Base-by-base conservation (phyloP, 164 flowering plant genomes). In the Buxus sempervirens region DNA sequence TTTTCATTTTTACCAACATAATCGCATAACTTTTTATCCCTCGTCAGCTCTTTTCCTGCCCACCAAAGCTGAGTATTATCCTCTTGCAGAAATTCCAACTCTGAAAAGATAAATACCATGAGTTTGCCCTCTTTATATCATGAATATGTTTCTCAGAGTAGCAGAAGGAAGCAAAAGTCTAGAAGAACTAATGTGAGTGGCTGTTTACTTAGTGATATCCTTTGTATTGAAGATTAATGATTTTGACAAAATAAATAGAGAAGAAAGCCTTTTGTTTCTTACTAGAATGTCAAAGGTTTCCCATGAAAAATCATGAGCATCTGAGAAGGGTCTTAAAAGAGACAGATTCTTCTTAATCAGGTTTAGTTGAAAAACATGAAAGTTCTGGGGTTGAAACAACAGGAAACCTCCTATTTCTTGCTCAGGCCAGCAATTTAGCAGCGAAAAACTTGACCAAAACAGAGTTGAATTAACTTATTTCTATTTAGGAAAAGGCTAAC, bases 1-100 rank as follows among this genome's bases (percentile, higher is more conserved):
- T 74, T 75, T 48, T 74, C 78, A 66, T 75, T 80, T 59, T 42
- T 64, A 57, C 78, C 81, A 60, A 72, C 62, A 64, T 72, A 75
- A 64, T 75, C 78, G 66, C 70, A 70, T 21, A 70, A 58, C 9
- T 27, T 22, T 63, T 69, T 75, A 18, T 36, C 65, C 61, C 67
- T 75, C 53, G 18, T 1, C 42, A 68, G 77, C 36, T 72, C 75
- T 64, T 74, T 80, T 22, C 77, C 80, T 14, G 78, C 78, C 78
- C 76, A 75, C 63, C 63, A 66, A 51, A 80, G 70, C 69, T 72
- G 74, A 10, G 72, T 60, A 20, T 63, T 49, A 62, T 73, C 74
- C 68, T 73, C 74, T 54, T 58, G 67, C 62, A 72, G 57, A 42
- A 62, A 66, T 15, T 66, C 68, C 27, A 41, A 6, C 38, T 49